Base-by-base conservation (phyloP, 257 asterid genomes). In the Salvia hispanica region DNA sequence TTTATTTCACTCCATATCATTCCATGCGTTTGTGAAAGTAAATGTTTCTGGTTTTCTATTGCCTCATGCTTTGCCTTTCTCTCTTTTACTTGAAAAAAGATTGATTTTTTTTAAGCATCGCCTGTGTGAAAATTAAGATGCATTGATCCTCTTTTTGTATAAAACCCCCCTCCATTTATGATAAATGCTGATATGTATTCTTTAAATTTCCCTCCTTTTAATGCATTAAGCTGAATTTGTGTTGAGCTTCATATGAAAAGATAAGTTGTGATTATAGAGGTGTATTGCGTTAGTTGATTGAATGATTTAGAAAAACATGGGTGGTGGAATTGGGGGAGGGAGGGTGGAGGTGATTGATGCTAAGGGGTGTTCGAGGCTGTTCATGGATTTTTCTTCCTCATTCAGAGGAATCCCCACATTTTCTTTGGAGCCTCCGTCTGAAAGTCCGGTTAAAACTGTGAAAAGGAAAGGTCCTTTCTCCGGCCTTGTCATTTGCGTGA, bases 401-500 rank as follows among this genome's bases (percentile, higher is more conserved):
- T 84, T 83, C 61, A 82, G 95, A 74, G 86, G 88, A 25, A 76
- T 83, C 14, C 81, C 83, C 14, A 70, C 96, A 33, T 81, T 80
- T 76, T 72, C 85, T 5, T 58, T 81, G 85, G 91, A 85, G 80
- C 78, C 85, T 14, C 25, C 65, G 69, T 81, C 84, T 55, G 83
- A 83, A 69, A 76, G 85, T 62, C 79, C 80, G 4, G 70, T 69
- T 58, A 72, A 62, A 60, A 43, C 70, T 42, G 62, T 70, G 62
- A 78, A 74, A 61, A 57, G 87, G 52, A 60, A 56, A 6, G 80
- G 88, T 6, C 96, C 97, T 1, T 86, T 93, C 64, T 82, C 89
- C 14, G 97, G 98, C 34, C 94, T 93, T 72, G 85, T 90, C 70
- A 83, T 93, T 43, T 93, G 98, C 52, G 97, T 93, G 14, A 90